A percentile compares a stretch with the other conserved stretches of the same genome.
These are phyloP conservation scores for Dendrothele bispora DNA, from an alignment of 768 basidiomycete genomes.

Conservation along the genomic window DNA sequence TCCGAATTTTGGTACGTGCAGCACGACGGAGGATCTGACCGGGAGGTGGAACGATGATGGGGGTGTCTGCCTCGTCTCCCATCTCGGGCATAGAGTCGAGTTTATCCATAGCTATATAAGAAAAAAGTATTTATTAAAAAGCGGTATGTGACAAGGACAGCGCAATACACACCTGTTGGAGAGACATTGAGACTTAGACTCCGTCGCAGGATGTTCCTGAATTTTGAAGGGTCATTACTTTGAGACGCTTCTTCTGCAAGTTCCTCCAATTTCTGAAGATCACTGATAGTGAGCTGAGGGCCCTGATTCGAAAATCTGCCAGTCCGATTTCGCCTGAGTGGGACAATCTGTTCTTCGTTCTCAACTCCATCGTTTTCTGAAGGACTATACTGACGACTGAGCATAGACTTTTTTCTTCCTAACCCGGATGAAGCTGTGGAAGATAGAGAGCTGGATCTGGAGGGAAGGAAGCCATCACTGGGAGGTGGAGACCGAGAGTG, in stretches of 20 bases:
- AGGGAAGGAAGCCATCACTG: conserved; percentile 39
- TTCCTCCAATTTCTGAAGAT: conserved; percentile 92
- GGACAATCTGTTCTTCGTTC: conserved; percentile 60
- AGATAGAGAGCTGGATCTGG: conserved; percentile 46
- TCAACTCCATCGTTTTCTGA: conserved; percentile 74
- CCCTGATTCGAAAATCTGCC: conserved; percentile 66
- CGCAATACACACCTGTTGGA: conserved; percentile 73
- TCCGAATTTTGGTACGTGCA: conserved; percentile 94
- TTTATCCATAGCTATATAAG: conserved; percentile 53
- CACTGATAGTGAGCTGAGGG: conserved; percentile 88
- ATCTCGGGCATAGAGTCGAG: conserved; percentile 69
- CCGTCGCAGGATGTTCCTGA: conserved; percentile 77
- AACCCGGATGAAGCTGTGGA: conserved; percentile 48
- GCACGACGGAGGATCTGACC: conserved; percentile 89
- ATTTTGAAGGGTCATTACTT: conserved; percentile 78
- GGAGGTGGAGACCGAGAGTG: conserved; percentile 69
- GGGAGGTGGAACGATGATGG: conserved; percentile 86
- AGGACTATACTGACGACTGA: conserved; percentile 91
- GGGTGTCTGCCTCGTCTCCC: conserved; percentile 83
- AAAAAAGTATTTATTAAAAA: conserved; percentile 16
- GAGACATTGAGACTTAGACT: conserved; percentile 87
- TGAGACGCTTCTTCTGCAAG: conserved; percentile 87
- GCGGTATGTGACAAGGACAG: conserved; percentile 10
- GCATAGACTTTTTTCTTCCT: conserved; percentile 90
- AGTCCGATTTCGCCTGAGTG: conserved; percentile 67